phyloP scores from a whole-genome alignment of 2,329 filamentous ascomycete genomes.

The Colletotrichum kahawae region DNA sequence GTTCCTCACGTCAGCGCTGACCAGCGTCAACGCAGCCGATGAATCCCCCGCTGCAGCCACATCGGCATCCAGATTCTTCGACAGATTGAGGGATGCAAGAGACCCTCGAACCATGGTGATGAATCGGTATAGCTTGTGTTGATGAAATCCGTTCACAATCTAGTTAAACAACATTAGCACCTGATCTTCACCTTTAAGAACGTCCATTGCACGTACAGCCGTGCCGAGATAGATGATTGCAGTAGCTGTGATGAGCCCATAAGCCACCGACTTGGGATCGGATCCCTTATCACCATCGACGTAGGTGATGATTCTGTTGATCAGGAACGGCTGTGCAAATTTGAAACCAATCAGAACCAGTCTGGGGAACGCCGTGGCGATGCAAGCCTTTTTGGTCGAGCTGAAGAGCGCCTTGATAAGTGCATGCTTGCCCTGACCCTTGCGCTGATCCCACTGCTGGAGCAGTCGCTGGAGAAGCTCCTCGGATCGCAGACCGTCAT shows the following conservation, averaged over 20 bases:
- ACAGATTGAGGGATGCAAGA: not conserved
- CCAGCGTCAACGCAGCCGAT: conserved; percentile 25
- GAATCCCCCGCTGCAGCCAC: not conserved
- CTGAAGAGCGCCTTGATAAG: conserved; percentile 30
- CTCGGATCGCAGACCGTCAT: conserved; percentile 33
- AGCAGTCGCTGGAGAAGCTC: conserved; percentile 28
- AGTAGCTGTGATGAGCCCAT: conserved; percentile 36
- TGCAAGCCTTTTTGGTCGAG: conserved; percentile 34
- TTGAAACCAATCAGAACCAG: conserved; percentile 31
- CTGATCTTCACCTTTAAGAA: too few relatives aligned
- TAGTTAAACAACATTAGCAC: not conserved
- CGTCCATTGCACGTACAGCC: conserved; percentile 26
- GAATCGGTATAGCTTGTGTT: conserved; percentile 34
- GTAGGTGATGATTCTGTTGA: conserved; percentile 22
- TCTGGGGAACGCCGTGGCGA: conserved; percentile 30
- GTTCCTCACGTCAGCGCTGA: conserved; percentile 27
- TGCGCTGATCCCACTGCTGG: conserved; percentile 27
- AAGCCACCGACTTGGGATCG: conserved; percentile 29
- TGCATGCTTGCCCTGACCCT: conserved; percentile 22
- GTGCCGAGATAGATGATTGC: conserved; percentile 34
- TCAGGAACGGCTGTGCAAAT: conserved; percentile 33
- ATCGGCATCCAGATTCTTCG: not conserved
- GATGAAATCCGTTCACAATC: conserved; percentile 34
- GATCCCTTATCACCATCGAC: conserved; percentile 23
- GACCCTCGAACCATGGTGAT: conserved; percentile 7